A percentile compares a stretch with the other conserved stretches of the same genome.
Evolutionary conservation across 139 green algal genomes (phyloP).

Genomic region (Volvox reticuliferus): DNA sequence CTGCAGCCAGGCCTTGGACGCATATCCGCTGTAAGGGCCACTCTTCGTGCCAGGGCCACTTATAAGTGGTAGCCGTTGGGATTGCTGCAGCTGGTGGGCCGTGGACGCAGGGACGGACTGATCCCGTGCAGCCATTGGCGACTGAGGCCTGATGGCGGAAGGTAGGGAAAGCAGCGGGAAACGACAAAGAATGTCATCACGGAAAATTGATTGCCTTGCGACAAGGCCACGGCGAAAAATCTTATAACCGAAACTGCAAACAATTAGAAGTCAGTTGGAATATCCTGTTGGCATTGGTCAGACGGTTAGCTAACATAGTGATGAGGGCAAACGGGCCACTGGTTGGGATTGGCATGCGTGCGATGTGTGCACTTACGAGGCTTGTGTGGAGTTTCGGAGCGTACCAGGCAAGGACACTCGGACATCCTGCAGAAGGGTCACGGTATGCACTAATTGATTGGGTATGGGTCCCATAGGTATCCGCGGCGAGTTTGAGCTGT

Average conservation of each 20-base stretch:
- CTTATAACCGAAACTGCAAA: too few species aligned
- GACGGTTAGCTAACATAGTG: too few species aligned
- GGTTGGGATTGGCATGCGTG: too few species aligned
- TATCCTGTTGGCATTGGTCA: too few species aligned
- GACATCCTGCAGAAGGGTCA: not conserved
- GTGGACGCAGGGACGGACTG: not conserved
- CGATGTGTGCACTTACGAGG: not conserved
- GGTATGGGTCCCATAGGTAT: too few species aligned
- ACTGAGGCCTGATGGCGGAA: not conserved
- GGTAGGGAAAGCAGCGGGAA: too few species aligned
- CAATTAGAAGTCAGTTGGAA: too few species aligned
- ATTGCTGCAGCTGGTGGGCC: not conserved
- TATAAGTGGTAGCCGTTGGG: not conserved
- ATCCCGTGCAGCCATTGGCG: not conserved
- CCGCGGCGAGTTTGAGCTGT: not conserved
- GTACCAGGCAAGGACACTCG: not conserved
- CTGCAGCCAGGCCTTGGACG: slow-evolving; percentile 24
- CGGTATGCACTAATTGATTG: not conserved
- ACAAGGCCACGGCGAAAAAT: too few species aligned
- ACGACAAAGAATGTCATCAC: too few species aligned
- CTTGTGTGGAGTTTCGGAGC: not conserved
- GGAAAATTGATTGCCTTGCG: too few species aligned
- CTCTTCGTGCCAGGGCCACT: slow-evolving; percentile 17
- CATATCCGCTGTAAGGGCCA: slow-evolving; percentile 33
- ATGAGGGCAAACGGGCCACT: too few species aligned